Evolutionary conservation across 192 early-diverging fungal genomes (phyloP), one percentile per base, ranked within the genome.

Genomic region (Gamsiella multidivaricata): DNA sequence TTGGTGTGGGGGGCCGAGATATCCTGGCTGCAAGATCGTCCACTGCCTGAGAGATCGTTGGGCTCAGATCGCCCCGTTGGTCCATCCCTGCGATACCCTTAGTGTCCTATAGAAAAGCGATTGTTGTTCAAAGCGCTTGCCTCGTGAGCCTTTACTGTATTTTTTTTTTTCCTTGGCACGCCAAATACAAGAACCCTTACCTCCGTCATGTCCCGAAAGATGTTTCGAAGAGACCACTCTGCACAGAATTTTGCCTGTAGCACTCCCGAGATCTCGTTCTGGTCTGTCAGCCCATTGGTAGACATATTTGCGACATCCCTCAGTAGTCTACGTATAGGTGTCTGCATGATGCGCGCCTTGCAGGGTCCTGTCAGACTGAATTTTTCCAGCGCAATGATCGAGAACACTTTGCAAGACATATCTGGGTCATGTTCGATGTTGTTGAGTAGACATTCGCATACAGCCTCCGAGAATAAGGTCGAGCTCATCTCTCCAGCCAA

Each of bases 311-410:
- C 61, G 5, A 68, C 66, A 1, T 68, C 54, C 25, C 36, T 15
- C 41, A 83, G 46, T 26, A 78, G 63, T 28, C 25, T 41, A 10
- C 62, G 56, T 20, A 83, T 74, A 39, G 68, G 54, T 11, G 79
- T 66, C 25, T 61, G 59, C 61, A 83, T 64, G 41, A 83, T 83
- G 36, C 64, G 43, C 18, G 80, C 57, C 41, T 81, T 69, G 34
- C 71, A 82, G 26, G 79, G 68, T 62, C 86, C 86, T 25, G 86
- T 88, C 7, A 88, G 58, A 49, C 81, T 79, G 50, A 88, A 88
- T 59, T 88, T 88, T 55, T 88, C 87, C 22, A 88, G 65, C 1
- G 87, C 87, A 25, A 88, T 68, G 28, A 88, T 72, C 12, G 85
- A 74, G 70, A 85, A 88, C 5, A 88, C 53, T 5, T 85, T 81